Evolutionary conservation across 345 rosid species (phyloP).

Genomic region (Tarenaya hassleriana): DNA sequence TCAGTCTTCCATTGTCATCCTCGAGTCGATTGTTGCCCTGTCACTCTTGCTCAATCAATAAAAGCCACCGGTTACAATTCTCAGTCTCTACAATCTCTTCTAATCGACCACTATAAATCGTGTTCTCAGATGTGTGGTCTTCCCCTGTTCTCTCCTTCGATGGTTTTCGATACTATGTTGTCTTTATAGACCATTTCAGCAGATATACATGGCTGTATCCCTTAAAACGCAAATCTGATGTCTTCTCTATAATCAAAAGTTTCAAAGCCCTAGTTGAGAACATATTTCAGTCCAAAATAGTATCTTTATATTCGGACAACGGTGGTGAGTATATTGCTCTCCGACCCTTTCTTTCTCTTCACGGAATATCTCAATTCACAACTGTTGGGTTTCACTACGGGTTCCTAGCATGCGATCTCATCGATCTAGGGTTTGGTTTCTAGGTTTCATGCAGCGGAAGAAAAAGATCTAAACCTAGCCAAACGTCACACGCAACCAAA

Average conservation of each 20-base stretch:
- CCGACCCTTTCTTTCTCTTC: too few species aligned
- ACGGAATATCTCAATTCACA: too few species aligned
- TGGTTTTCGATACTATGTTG: background rate
- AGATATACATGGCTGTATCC: background rate
- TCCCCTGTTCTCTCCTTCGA: background rate
- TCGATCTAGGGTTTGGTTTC: too few species aligned
- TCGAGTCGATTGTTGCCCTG: background rate
- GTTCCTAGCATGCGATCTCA: too few species aligned
- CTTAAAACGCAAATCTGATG: background rate
- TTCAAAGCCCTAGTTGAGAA: background rate
- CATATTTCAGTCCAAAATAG: background rate
- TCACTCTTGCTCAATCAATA: background rate
- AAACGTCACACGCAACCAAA: too few species aligned
- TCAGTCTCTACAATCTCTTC: too few species aligned
- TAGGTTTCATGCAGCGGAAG: too few species aligned
- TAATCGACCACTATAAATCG: background rate
- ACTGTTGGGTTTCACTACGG: too few species aligned
- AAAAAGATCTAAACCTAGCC: too few species aligned
- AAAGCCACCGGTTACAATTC: background rate
- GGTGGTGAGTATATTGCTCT: too few species aligned
- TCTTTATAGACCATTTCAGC: background rate
- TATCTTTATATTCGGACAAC: background rate
- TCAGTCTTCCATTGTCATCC: background rate
- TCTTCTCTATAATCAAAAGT: too few species aligned
- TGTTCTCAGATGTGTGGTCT: background rate